Conservation (phyloP, 2,329 filamentous ascomycete genomes). For the Trichoderma harzianum region DNA sequence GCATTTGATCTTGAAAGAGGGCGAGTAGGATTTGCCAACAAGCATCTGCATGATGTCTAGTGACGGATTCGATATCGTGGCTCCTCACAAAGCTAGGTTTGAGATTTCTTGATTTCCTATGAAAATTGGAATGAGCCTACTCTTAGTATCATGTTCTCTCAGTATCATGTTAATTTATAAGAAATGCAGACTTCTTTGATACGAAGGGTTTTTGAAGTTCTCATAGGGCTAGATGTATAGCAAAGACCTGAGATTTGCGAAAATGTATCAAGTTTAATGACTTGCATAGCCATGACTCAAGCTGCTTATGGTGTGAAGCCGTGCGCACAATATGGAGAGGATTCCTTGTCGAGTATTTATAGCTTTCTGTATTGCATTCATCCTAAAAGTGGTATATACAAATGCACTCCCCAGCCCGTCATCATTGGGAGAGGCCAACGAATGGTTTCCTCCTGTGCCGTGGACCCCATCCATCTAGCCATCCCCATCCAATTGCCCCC, state of each 20-base stretch:
- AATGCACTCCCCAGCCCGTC: slow-evolving; percentile 18
- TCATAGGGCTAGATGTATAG: not conserved
- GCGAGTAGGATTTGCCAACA: slow-evolving; percentile 43
- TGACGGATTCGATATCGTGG: not conserved
- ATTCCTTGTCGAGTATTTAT: not conserved
- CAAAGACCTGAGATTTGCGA: not conserved
- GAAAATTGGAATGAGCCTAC: not conserved
- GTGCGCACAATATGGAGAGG: no score
- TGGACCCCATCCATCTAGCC: slow-evolving; percentile 8
- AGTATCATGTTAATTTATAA: not conserved
- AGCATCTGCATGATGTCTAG: slow-evolving; percentile 32
- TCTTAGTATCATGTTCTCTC: not conserved
- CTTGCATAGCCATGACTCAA: not conserved
- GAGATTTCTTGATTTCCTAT: not conserved
- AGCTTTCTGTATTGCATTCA: slow-evolving; percentile 20
- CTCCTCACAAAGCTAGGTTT: not conserved
- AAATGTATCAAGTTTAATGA: not conserved
- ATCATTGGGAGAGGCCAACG: slow-evolving; percentile 4
- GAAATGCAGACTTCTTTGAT: not conserved
- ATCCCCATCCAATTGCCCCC: slow-evolving; percentile 4
- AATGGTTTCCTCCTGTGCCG: slow-evolving; percentile 4
- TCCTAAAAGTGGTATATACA: slow-evolving; percentile 26
- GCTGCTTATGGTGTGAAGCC: not conserved
- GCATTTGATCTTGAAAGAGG: slow-evolving; percentile 59
- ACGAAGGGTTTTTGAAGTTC: not conserved